Percentiles rank a stretch among this genome's conserved stretches.
These are phyloP conservation scores for Metschnikowia proteae DNA, from an alignment of 805 yeast genomes.

Conservation along the genomic window DNA sequence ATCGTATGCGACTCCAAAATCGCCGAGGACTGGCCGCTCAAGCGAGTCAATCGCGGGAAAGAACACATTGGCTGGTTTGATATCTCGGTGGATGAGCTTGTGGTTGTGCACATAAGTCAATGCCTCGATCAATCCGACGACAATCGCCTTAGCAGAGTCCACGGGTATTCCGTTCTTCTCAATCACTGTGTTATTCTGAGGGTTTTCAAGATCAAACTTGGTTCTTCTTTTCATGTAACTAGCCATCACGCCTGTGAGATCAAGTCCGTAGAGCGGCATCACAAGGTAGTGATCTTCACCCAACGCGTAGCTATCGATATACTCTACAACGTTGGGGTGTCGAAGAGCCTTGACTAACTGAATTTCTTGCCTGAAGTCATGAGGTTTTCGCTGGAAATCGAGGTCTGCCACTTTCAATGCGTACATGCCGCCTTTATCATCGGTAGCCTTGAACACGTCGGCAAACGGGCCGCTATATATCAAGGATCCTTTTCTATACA, in stretches of 20 bases:
- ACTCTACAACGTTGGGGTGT: slow-evolving; percentile 14
- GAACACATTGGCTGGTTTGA: slow-evolving; percentile 37
- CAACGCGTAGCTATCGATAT: slow-evolving; percentile 20
- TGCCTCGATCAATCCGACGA: slow-evolving; percentile 21
- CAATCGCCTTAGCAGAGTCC: slow-evolving; percentile 14
- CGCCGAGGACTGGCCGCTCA: slow-evolving; percentile 44
- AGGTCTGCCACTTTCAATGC: slow-evolving; percentile 38
- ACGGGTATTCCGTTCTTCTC: slow-evolving; percentile 15
- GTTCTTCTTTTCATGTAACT: slow-evolving; percentile 20
- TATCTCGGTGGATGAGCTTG: slow-evolving; percentile 40
- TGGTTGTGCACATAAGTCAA: slow-evolving; percentile 28
- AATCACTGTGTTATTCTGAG: slow-evolving; percentile 13
- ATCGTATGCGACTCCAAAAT: slow-evolving; percentile 57
- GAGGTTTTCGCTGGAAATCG: slow-evolving; percentile 36
- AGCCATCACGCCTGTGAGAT: slow-evolving; percentile 25
- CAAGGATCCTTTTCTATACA: slow-evolving; percentile 20
- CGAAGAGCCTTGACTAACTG: slow-evolving; percentile 21
- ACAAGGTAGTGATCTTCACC: slow-evolving; percentile 35
- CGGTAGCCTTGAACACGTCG: slow-evolving; percentile 27
- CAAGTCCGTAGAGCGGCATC: slow-evolving; percentile 28
- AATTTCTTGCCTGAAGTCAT: slow-evolving; percentile 32
- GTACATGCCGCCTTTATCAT: slow-evolving; percentile 12
- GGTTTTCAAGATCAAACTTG: slow-evolving; percentile 25
- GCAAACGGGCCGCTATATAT: slow-evolving; percentile 36
- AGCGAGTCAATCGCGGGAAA: slow-evolving; percentile 20